phyloP scores from a whole-genome alignment of 1,139 yeast genomes.

The Pichia sp. region DNA sequence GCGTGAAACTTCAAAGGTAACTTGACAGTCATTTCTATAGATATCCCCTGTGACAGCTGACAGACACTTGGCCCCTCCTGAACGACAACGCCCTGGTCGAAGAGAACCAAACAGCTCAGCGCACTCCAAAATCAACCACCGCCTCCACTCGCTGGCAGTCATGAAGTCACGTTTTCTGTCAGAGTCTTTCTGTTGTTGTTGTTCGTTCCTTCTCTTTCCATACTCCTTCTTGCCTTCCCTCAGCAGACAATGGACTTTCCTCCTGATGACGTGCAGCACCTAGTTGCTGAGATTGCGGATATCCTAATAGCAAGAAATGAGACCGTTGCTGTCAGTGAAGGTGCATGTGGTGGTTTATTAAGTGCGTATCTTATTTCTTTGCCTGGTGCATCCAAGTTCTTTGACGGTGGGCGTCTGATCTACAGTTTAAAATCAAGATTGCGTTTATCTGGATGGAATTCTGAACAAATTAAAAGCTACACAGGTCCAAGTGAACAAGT shows the following conservation, averaged over 20 bases:
- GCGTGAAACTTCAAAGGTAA: constrained; percentile 63
- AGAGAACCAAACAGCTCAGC: too few species aligned
- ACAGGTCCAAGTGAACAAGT: constrained; percentile 81
- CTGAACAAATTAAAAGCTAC: constrained; percentile 59
- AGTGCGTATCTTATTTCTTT: constrained; percentile 75
- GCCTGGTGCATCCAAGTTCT: constrained; percentile 80
- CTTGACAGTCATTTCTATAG: constrained; percentile 14
- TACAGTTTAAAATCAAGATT: constrained; percentile 72
- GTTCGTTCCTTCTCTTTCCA: too few species aligned
- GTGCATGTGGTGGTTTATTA: constrained; percentile 84
- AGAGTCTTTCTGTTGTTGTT: too few species aligned
- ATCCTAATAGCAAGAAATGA: constrained; percentile 47
- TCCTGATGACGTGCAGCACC: constrained; percentile 44
- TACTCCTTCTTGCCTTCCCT: not conserved
- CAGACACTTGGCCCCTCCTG: too few species aligned
- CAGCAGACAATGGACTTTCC: constrained; percentile 57
- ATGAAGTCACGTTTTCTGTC: too few species aligned
- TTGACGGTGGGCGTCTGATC: constrained; percentile 77
- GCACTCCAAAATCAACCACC: too few species aligned
- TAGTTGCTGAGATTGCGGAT: constrained; percentile 53
- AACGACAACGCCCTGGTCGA: too few species aligned
- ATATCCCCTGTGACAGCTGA: constrained; percentile 1
- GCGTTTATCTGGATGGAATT: constrained; percentile 72
- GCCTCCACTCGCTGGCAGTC: too few species aligned
- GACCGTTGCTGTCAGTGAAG: constrained; percentile 76